A percentile compares a stretch with the other conserved stretches of the same genome.
These are phyloP conservation scores for Leccinum subspadiceum DNA, from an alignment of 1,284 basidiomycete genomes.

Conservation along the genomic window DNA sequence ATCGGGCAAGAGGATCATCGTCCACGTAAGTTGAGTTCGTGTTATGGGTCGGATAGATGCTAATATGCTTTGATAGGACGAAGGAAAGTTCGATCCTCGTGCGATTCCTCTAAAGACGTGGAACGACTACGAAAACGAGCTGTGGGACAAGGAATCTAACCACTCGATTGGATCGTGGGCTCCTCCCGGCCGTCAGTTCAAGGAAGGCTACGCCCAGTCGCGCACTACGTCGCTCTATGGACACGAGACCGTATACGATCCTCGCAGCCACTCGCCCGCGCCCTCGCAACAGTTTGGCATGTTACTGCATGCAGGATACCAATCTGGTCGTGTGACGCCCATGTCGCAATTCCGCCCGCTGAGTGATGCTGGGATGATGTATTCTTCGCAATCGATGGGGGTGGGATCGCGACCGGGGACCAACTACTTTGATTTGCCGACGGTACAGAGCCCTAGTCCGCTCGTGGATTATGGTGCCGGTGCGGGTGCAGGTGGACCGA, in stretches of 20 bases:
- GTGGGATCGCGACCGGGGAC: conserved; percentile 65
- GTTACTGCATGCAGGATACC: conserved; percentile 63
- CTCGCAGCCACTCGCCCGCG: conserved; percentile 63
- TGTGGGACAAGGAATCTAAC: too few species aligned
- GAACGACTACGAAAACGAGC: too few species aligned
- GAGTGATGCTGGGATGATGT: conserved; percentile 38
- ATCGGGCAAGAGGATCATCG: too few species aligned
- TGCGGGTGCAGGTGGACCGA: conserved; percentile 44
- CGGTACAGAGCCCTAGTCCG: conserved; percentile 51
- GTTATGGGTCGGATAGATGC: too few species aligned
- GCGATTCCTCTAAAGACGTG: too few species aligned
- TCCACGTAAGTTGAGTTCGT: too few species aligned
- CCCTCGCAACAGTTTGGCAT: conserved; percentile 58
- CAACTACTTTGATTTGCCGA: conserved; percentile 71
- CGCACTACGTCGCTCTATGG: conserved; percentile 76
- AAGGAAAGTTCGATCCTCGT: too few species aligned
- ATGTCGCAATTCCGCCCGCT: conserved; percentile 40
- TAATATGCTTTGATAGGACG: too few species aligned
- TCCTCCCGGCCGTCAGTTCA: conserved; percentile 65
- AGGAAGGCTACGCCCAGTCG: conserved; percentile 72
- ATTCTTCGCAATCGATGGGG: conserved; percentile 61
- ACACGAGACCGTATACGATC: conserved; percentile 79
- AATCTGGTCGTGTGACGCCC: conserved; percentile 77
- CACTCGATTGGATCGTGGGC: conserved; percentile 55
- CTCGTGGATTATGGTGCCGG: conserved; percentile 36